Conservation (phyloP, 2,329 filamentous ascomycete genomes). For the Alternaria conjuncta region DNA sequence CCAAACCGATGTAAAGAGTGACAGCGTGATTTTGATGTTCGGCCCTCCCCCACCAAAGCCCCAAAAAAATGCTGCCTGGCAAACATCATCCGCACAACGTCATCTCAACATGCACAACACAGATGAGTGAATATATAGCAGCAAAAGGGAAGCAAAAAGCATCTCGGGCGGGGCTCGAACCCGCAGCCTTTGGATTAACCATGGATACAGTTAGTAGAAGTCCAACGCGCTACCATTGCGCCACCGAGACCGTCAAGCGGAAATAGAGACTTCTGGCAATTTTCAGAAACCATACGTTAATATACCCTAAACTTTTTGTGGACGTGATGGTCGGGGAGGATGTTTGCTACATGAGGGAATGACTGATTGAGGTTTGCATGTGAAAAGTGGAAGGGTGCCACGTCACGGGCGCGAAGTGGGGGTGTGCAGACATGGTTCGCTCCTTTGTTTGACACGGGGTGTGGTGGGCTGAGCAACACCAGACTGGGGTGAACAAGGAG, state of each 20-base stretch:
- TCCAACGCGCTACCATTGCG: conserved; percentile 46
- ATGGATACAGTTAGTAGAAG: conserved; percentile 27
- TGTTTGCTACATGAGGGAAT: not conserved
- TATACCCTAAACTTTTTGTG: not conserved
- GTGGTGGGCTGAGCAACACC: not conserved
- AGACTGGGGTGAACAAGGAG: not conserved
- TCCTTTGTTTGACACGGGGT: not conserved
- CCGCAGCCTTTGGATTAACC: conserved; percentile 40
- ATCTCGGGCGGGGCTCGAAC: conserved; percentile 44
- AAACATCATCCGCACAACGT: not conserved
- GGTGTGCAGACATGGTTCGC: not conserved
- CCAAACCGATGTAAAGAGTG: not conserved
- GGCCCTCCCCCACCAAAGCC: not conserved
- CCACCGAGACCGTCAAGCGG: conserved; percentile 34
- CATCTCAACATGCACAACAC: not conserved
- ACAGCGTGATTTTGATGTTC: not conserved
- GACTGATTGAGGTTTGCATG: not conserved
- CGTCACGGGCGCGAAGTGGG: conserved; percentile 1
- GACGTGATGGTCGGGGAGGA: not conserved
- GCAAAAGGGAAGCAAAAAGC: conserved; percentile 23
- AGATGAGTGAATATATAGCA: not conserved
- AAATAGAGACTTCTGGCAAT: conserved; percentile 30
- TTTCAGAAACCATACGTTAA: not conserved
- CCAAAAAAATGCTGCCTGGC: not conserved
- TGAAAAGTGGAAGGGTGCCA: not conserved